Evolutionary conservation across 2,329 filamentous ascomycete species (phyloP), one percentile per base, ranked within the genome.

Genomic region (Colletotrichum echinochloae): DNA sequence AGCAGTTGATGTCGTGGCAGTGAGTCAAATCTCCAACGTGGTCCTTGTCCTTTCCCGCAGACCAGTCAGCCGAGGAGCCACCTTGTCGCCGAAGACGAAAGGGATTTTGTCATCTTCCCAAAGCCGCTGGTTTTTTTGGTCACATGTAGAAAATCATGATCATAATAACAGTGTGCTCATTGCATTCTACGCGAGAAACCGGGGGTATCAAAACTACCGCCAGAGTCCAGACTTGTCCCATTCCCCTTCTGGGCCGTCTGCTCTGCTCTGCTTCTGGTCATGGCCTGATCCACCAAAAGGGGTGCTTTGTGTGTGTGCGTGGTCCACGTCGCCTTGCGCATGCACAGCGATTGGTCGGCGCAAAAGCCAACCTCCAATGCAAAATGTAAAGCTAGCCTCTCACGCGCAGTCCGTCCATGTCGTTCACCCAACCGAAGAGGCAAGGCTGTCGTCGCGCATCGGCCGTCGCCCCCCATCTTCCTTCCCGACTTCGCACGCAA

Each of bases 181-280:
- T 56, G 48, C 37, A 61, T 61, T 62, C 28, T 67, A 52, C 48
- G 52, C 64, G 55, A 66, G 48, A 62, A 55, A 28, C 35, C 63
- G 39, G 52, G 52, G 66, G 67, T 67, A 70, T 62, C 57, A 70
- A 70, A 66, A 59, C 60, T 69, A 55, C 66, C 51, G 51, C 55
- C 16, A 66, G 55, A 39, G 49, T 56, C 55, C 62, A 52, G 62
- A 60, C 28, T 66, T 33, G 18, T 48, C 54, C n/a, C 39, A 14
- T 20, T 39, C 28, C 33, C 28, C 16, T 35, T 23, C 33, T 28
- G 44, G 33, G 44, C 14, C 37, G 30, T 23, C 61, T 65, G 57
- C 65, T 67, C 37, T 26, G 20, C 41, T 44, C 7, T 44, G 26
- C 39, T 37, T 44, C 7, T 44, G 26, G 48, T 37, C 26, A 52